Conservation (phyloP, 2,329 filamentous ascomycete species). For the Xylariales sp. region DNA sequence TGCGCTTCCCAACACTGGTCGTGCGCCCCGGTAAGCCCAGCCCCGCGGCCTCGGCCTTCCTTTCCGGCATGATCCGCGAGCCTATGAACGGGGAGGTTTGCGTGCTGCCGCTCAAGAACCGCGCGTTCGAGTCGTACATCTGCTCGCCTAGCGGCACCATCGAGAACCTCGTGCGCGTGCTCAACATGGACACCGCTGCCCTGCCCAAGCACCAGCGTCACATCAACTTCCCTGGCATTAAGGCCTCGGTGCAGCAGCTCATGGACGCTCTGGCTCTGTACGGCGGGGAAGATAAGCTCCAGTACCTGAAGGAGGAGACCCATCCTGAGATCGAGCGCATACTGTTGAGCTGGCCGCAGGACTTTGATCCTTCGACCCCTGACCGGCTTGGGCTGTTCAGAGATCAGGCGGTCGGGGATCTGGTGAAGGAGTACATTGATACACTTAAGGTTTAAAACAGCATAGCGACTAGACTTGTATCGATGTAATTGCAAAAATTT, state of each 20-base stretch:
- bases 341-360: slow-evolving; percentile 55
- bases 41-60: slow-evolving; percentile 58
- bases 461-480: no score
- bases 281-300: slow-evolving; percentile 50
- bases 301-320: slow-evolving; percentile 48
- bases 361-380: slow-evolving; percentile 49
- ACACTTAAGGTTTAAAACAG: slow-evolving; percentile 20
- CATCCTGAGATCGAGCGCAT: slow-evolving; percentile 51
- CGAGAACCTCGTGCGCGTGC: slow-evolving; percentile 46
- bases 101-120: slow-evolving; percentile 46
- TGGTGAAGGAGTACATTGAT: slow-evolving; percentile 53
- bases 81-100: slow-evolving; percentile 51
- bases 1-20: slow-evolving; percentile 58
- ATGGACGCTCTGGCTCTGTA: slow-evolving; percentile 52
- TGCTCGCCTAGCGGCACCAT: slow-evolving; percentile 48
- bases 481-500: no score
- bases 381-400: slow-evolving; percentile 45
- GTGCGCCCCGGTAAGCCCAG: slow-evolving; percentile 58
- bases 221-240: slow-evolving; percentile 54
- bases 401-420: slow-evolving; percentile 47
- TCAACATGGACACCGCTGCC: slow-evolving; percentile 31
- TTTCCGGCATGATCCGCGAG: slow-evolving; percentile 62
- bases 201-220: slow-evolving; percentile 43
- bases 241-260: slow-evolving; percentile 55
- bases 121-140: slow-evolving; percentile 48